These are phyloP conservation scores for Stygiomarasmius scandens DNA, from an alignment of 1,284 basidiomycete species.

Conservation along the genomic window DNA sequence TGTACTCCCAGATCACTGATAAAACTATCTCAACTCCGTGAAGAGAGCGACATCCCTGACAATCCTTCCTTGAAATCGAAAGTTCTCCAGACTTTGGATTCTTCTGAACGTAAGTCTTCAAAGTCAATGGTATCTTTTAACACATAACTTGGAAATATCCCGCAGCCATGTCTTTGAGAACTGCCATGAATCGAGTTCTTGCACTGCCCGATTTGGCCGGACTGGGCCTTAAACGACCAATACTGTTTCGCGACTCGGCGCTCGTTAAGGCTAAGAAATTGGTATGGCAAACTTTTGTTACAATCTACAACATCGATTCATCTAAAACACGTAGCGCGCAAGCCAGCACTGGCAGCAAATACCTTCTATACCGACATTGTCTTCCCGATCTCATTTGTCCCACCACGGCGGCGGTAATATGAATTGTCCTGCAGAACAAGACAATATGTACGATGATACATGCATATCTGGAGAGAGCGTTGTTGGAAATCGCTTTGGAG, in stretches of 20 bases:
- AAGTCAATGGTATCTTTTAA: slow-evolving; percentile 3
- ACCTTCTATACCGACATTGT: too few species aligned
- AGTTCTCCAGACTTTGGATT: slow-evolving; percentile 40
- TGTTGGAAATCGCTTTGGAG: too few species aligned
- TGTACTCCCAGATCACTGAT: slow-evolving; percentile 25
- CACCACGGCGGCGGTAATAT: too few species aligned
- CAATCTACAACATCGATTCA: neutral
- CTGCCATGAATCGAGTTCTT: slow-evolving; percentile 44
- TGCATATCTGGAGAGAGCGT: too few species aligned
- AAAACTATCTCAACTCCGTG: slow-evolving; percentile 9
- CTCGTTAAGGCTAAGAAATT: neutral
- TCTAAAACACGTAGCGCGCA: too few species aligned
- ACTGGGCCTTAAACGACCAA: slow-evolving; percentile 23
- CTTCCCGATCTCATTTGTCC: too few species aligned
- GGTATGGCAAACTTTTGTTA: neutral
- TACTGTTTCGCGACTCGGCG: slow-evolving; percentile 1
- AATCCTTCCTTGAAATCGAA: slow-evolving; percentile 27
- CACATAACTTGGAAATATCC: neutral
- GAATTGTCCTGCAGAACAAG: too few species aligned
- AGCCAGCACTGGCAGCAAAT: too few species aligned
- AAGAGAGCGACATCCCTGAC: slow-evolving; percentile 18
- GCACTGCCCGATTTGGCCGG: slow-evolving; percentile 49
- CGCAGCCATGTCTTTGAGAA: slow-evolving; percentile 40
- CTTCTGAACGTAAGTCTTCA: slow-evolving; percentile 37
- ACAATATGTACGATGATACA: too few species aligned